Evolutionary conservation across 805 yeast species (phyloP), one percentile per base, ranked within the genome.

Genomic region (Candida manassasensis): DNA sequence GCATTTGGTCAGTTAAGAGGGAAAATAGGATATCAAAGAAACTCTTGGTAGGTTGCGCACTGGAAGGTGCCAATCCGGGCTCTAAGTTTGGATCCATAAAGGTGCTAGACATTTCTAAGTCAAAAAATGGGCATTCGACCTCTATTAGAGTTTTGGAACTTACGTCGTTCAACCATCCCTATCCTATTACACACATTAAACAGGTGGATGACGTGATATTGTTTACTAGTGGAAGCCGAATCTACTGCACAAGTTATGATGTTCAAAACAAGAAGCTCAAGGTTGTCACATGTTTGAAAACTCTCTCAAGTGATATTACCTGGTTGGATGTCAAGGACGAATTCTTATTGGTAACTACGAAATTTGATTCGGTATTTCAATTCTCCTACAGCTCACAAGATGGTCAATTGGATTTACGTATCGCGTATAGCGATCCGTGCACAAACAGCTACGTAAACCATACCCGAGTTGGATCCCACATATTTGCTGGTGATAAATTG

Each of bases 1-100:
- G 60, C 34, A 45, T 66, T 6, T 67, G 73, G 69, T 52, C 57
- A 11, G 49, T 67, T 4, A 38, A 44, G 10, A 47, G 67, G 19
- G 45, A 48, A 9, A 60, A 55, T 4, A 44, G 56, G 13, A 44
- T 48, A 3, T 55, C 71, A 8, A 63, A 62, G 38, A 66, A 66
- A 36, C 39, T 67, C 4, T 46, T 67, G n/a, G 40, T 63, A 21
- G 68, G 68, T 2, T 44, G 58, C 5, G 35, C 29, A 15, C 36
- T 42, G 2, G 47, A 43, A 7, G 30, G 43, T 3, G 42, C 42
- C 6, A 21, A 21, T n/a, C 13, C 8, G 10, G 35, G 17, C 13
- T 42, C 34, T 0, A 34, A 22, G 2, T 29, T 29, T 5, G 71
- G 73, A 2, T 37, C 55, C 2, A 53, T 67, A 33, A 65, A 61